phyloP scores from a whole-genome alignment of 2,329 filamentous ascomycete genomes.

The Neocatenulostroma microsporum region DNA sequence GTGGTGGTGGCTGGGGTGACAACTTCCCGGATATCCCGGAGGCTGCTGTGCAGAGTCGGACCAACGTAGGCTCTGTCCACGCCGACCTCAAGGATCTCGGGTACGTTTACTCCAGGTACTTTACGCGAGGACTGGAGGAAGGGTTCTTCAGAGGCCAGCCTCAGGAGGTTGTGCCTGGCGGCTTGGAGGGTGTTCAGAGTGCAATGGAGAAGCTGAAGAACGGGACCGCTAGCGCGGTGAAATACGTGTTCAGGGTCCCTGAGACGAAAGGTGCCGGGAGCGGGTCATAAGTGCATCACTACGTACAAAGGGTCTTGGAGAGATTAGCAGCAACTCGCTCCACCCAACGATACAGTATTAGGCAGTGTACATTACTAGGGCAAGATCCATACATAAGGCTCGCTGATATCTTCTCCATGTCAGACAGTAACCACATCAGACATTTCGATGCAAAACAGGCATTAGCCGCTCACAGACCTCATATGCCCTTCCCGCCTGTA shows the following conservation, averaged over 20 bases:
- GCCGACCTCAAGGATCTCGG: conserved; percentile 18
- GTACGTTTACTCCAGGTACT: conserved; percentile 17
- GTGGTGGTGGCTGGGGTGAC: conserved; percentile 13
- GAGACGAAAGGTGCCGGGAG: conserved; percentile 21
- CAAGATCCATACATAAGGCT: no score
- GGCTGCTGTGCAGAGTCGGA: conserved; percentile 32
- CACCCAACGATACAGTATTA: no score
- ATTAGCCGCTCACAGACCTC: no score
- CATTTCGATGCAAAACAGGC: no score
- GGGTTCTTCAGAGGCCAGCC: conserved; percentile 26
- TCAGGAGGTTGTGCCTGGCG: conserved; percentile 24
- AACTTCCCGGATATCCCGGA: conserved; percentile 19
- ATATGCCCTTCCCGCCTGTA: no score
- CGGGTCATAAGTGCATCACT: no score
- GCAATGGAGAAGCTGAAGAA: conserved; percentile 24
- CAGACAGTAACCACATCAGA: no score
- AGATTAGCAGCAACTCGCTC: no score
- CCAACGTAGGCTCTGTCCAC: conserved; percentile 26
- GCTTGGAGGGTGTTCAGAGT: conserved; percentile 22
- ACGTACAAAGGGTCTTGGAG: no score
- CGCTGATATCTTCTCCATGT: no score
- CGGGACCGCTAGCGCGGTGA: conserved; percentile 26
- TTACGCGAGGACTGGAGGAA: conserved; percentile 21
- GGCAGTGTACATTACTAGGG: no score
- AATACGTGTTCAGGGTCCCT: conserved; percentile 26